Percentiles rank a stretch among this genome's conserved stretches.
phyloP scores from a whole-genome alignment of 2,329 filamentous ascomycete species.

The Fusarium beomiforme region DNA sequence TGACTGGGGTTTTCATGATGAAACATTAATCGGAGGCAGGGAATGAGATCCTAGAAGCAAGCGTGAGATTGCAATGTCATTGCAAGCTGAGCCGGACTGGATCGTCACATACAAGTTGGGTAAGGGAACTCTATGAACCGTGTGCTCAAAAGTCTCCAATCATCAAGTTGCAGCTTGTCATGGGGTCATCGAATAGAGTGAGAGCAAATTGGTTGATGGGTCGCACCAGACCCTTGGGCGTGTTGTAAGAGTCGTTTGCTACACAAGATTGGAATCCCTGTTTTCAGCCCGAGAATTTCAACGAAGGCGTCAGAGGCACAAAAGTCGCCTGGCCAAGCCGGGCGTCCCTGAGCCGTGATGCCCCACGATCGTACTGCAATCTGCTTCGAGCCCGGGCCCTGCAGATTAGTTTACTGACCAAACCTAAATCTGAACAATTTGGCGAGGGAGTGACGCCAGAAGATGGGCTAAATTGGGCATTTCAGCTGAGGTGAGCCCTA shows the following conservation, averaged over 20 bases:
- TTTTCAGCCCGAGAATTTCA: slow-evolving; percentile 43
- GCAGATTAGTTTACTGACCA: slow-evolving; percentile 33
- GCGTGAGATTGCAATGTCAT: slow-evolving; percentile 27
- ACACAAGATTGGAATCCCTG: slow-evolving; percentile 42
- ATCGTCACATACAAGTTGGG: slow-evolving; percentile 19
- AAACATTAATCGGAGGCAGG: slow-evolving; percentile 23
- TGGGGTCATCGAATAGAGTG: slow-evolving; percentile 30
- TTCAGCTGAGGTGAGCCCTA: slow-evolving; percentile 55
- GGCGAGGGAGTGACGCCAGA: slow-evolving; percentile 43
- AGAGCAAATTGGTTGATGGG: slow-evolving; percentile 17
- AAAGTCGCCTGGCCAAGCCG: slow-evolving; percentile 26
- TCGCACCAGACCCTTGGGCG: slow-evolving; percentile 29
- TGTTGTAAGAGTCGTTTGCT: slow-evolving; percentile 23
- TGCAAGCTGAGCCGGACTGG: slow-evolving; percentile 33
- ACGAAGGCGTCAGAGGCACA: slow-evolving; percentile 39
- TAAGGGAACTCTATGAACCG: slow-evolving; percentile 20
- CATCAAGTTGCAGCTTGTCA: slow-evolving; percentile 20
- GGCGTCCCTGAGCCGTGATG: slow-evolving; percentile 36
- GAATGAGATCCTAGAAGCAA: slow-evolving; percentile 17
- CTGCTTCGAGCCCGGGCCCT: slow-evolving; percentile 36
- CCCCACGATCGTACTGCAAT: slow-evolving; percentile 46
- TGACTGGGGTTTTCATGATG: slow-evolving; percentile 16
- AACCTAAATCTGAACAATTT: slow-evolving; percentile 32
- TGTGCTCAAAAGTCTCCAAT: slow-evolving; percentile 22
- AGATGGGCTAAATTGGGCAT: slow-evolving; percentile 40